phyloP scores from a whole-genome alignment of 2,329 filamentous ascomycete genomes.

The Annulohypoxylon truncatum region DNA sequence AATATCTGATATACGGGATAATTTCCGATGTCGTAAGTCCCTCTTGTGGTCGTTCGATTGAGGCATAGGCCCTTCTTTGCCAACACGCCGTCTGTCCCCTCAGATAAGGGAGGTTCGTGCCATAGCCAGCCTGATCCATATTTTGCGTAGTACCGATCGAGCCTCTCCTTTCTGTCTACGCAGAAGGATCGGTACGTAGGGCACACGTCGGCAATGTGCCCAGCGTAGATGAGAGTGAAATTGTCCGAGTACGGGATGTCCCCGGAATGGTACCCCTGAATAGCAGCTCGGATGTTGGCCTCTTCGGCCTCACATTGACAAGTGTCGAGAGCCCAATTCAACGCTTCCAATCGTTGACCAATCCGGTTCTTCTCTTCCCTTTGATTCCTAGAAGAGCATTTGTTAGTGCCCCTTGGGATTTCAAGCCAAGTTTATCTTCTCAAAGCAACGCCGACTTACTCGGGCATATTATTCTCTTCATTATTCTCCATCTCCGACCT shows the following conservation, averaged over 20 bases:
- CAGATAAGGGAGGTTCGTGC: conserved; percentile 58
- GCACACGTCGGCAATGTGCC: conserved; percentile 56
- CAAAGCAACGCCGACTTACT: conserved; percentile 39
- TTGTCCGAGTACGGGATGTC: conserved; percentile 54
- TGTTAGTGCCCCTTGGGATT: conserved; percentile 9
- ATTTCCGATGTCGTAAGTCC: conserved; percentile 43
- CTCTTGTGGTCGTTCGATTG: conserved; percentile 8
- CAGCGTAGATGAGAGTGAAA: conserved; percentile 58
- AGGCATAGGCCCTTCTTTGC: conserved; percentile 52
- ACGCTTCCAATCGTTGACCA: conserved; percentile 48
- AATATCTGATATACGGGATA: conserved; percentile 40
- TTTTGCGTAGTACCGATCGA: conserved; percentile 53
- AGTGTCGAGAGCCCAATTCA: conserved; percentile 49
- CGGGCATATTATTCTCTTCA: conserved; percentile 50
- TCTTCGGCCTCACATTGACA: conserved; percentile 53
- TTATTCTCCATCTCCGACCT: conserved; percentile 48
- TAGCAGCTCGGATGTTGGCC: conserved; percentile 57
- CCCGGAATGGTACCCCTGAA: conserved; percentile 55
- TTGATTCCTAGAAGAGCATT: conserved; percentile 38
- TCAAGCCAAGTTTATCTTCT: not conserved
- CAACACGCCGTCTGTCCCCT: conserved; percentile 32
- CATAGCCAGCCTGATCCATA: conserved; percentile 59
- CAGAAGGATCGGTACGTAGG: conserved; percentile 54
- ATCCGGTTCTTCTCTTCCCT: conserved; percentile 49
- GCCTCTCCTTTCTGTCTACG: conserved; percentile 52